These are phyloP conservation scores for Cryptosporidium meleagridis DNA, from an alignment of 169 alveolate species.

Conservation along the genomic window DNA sequence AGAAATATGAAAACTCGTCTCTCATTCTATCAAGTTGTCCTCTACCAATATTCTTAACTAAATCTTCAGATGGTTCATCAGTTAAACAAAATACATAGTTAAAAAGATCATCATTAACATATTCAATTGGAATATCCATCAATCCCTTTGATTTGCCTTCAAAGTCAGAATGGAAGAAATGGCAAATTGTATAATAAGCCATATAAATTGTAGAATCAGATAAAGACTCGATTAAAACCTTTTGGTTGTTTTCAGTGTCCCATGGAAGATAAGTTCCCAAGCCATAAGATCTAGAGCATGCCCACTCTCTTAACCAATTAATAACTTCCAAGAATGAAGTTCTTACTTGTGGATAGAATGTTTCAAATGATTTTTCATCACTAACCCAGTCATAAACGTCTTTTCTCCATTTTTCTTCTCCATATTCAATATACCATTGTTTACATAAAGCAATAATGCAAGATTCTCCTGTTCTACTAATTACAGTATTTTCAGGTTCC, in stretches of 20 bases:
- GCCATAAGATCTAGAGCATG: constrained; percentile 98
- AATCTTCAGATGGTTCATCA: constrained; percentile 84
- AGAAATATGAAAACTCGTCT: constrained; percentile 94
- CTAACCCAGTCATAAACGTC: constrained; percentile 90
- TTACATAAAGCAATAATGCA: constrained; percentile 96
- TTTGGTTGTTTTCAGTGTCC: constrained; percentile 86
- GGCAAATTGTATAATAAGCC: constrained; percentile 99
- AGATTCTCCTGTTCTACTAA: constrained; percentile 95
- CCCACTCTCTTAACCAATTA: constrained; percentile 90
- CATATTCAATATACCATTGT: constrained; percentile 98
- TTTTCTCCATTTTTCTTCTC: constrained; percentile 95
- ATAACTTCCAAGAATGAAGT: constrained; percentile 76
- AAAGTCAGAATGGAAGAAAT: constrained; percentile 93
- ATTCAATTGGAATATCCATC: constrained; percentile 87
- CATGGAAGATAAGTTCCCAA: constrained; percentile 97
- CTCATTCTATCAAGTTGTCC: constrained; percentile 86
- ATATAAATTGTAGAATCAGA: constrained; percentile 99
- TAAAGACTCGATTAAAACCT: constrained; percentile 95
- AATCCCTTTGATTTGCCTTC: constrained; percentile 90
- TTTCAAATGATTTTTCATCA: constrained; percentile 73
- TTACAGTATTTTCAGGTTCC: constrained; percentile 97
- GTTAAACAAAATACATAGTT: constrained; percentile 92
- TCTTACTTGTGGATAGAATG: constrained; percentile 78
- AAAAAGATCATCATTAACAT: constrained; percentile 93
- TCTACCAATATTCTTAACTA: constrained; percentile 80